phyloP scores from a whole-genome alignment of 192 early-diverging fungal species.

The Linderina pennispora region DNA sequence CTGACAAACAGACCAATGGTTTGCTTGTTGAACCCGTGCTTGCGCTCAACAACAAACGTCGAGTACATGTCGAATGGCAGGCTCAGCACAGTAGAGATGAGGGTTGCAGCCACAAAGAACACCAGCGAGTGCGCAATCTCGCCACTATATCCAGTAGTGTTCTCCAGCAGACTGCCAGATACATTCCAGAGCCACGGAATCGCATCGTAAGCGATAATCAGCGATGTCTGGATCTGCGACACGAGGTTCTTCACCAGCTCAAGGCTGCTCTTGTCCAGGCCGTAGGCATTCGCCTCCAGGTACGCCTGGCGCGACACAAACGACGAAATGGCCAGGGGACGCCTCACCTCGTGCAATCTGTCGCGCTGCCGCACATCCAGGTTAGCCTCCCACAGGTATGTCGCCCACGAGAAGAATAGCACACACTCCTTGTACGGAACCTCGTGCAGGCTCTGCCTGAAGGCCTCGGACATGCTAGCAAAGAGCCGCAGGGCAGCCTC shows the following conservation, averaged over 20 bases:
- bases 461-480: not conserved
- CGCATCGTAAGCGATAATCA: constrained; percentile 62
- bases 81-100: constrained; percentile 56
- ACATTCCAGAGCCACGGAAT: constrained; percentile 69
- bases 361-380: constrained; percentile 76
- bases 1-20: constrained; percentile 71
- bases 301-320: constrained; percentile 75
- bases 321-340: constrained; percentile 63
- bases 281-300: constrained; percentile 76
- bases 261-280: constrained; percentile 77
- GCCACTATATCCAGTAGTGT: constrained; percentile 47
- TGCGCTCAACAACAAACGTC: constrained; percentile 93
- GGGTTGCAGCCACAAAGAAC: constrained; percentile 57
- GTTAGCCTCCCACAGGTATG: constrained; percentile 78
- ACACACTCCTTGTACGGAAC: constrained; percentile 79
- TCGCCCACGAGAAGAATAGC: constrained; percentile 60
- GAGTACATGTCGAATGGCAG: constrained; percentile 81
- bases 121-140: constrained; percentile 82
- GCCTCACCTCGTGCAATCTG: constrained; percentile 56
- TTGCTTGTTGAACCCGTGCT: constrained; percentile 95
- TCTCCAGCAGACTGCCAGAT: constrained; percentile 49
- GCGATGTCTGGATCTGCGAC: constrained; percentile 58
- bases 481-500: constrained; percentile 12
- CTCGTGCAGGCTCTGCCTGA: constrained; percentile 17
- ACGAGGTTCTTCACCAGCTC: constrained; percentile 60